These are phyloP conservation scores for Talaromyces proteolyticus DNA, from an alignment of 495 filamentous ascomycete genomes.

Conservation along the genomic window DNA sequence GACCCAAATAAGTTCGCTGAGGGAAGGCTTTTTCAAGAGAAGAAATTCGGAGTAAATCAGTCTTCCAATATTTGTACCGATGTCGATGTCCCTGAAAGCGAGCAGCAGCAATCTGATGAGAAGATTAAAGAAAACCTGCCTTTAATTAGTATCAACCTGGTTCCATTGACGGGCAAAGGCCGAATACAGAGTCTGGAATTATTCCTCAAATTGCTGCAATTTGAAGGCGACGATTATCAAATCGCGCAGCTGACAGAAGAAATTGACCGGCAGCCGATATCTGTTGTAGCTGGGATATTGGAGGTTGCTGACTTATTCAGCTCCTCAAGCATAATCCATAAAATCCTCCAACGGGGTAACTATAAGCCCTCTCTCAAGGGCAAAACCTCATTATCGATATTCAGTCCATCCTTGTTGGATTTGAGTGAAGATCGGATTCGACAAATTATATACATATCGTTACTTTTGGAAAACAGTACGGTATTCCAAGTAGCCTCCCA, in stretches of 20 bases:
- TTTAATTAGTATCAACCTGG: slow-evolving; percentile 4
- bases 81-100: too few species aligned
- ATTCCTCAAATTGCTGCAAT: slow-evolving; percentile 30
- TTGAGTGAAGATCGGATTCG: slow-evolving; percentile 36
- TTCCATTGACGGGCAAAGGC: slow-evolving; percentile 14
- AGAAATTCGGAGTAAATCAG: slow-evolving; percentile 9
- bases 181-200: slow-evolving; percentile 31
- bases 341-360: slow-evolving; percentile 11
- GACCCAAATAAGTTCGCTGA: slow-evolving; percentile 44
- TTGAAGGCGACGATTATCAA: slow-evolving; percentile 12
- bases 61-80: too few species aligned
- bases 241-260: slow-evolving; percentile 15
- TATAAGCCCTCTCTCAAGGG: slow-evolving; percentile 24
- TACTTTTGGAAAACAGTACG: slow-evolving; percentile 16
- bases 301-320: slow-evolving; percentile 33
- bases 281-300: slow-evolving; percentile 25
- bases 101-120: neutral
- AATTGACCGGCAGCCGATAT: slow-evolving; percentile 19
- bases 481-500: slow-evolving; percentile 27
- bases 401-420: slow-evolving; percentile 20
- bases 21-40: slow-evolving; percentile 28
- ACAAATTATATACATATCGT: slow-evolving; percentile 30
- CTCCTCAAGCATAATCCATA: slow-evolving; percentile 18
- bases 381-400: slow-evolving; percentile 16
- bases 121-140: slow-evolving; percentile 1